Percentiles rank a stretch among this genome's conserved stretches.
phyloP scores from a whole-genome alignment of 345 rosid species.

The Salix udensis region DNA sequence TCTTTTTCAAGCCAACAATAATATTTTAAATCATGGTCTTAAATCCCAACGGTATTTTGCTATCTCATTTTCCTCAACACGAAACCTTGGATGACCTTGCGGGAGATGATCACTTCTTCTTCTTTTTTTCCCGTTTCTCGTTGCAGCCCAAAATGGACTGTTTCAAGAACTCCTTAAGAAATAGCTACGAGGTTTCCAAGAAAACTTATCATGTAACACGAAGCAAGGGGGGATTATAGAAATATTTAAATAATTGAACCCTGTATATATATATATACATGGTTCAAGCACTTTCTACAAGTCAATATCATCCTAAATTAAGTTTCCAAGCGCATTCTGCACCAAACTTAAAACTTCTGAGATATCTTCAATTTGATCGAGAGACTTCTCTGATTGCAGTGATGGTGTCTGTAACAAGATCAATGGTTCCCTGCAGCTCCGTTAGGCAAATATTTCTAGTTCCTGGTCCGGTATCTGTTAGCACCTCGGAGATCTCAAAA shows the following conservation, averaged over 20 bases:
- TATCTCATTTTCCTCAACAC: too few relatives aligned
- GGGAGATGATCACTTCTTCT: too few relatives aligned
- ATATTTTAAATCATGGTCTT: too few relatives aligned
- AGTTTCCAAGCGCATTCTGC: background rate
- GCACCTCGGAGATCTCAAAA: background rate
- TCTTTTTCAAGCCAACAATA: too few relatives aligned
- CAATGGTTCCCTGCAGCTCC: background rate
- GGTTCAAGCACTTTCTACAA: background rate
- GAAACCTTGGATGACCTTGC: too few relatives aligned
- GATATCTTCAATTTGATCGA: background rate
- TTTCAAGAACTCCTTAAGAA: background rate
- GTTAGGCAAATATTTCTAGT: background rate
- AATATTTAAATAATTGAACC: too few relatives aligned
- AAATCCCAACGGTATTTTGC: too few relatives aligned
- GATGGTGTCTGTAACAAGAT: background rate
- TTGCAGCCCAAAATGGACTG: too few relatives aligned
- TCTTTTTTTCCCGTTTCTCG: too few relatives aligned
- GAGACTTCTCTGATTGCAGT: background rate
- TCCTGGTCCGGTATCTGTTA: too few relatives aligned
- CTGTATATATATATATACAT: background rate
- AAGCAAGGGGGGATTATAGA: background rate
- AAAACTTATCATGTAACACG: background rate
- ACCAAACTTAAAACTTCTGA: background rate
- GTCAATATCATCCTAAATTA: too few relatives aligned
- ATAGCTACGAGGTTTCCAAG: background rate